These are phyloP conservation scores for Pyrus hybrid DNA, from an alignment of 331 rosid species.

Conservation along the genomic window DNA sequence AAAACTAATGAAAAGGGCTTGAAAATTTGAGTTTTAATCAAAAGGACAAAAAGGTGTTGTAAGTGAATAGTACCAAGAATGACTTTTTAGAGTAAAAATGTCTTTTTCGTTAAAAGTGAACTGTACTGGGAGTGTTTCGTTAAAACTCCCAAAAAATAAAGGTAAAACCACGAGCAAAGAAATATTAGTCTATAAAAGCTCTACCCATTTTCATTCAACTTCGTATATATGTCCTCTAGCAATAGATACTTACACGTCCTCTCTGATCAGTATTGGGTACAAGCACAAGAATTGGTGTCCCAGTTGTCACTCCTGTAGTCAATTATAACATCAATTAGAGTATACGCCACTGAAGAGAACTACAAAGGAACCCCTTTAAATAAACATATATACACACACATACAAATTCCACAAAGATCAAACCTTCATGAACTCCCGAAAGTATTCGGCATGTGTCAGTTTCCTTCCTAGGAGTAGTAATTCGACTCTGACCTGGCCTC, in stretches of 20 bases:
- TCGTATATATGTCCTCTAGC: not conserved
- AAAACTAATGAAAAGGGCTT: no score
- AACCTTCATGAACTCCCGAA: slow-evolving; percentile 93
- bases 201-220: not conserved
- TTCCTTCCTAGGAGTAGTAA: slow-evolving; percentile 99
- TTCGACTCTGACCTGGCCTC: slow-evolving; percentile 99
- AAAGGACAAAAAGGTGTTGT: no score
- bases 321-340: slow-evolving; percentile 9
- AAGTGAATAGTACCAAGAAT: no score
- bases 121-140: no score
- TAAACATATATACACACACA: not conserved
- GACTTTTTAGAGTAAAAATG: no score
- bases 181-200: not conserved
- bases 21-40: no score
- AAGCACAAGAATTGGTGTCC: slow-evolving; percentile 82
- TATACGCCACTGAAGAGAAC: not conserved
- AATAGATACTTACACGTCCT: slow-evolving; percentile 72
- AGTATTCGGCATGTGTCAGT: slow-evolving; percentile 88
- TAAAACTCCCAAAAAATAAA: not conserved
- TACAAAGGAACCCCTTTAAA: not conserved
- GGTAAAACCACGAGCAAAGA: not conserved
- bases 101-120: no score
- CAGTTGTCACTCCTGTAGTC: slow-evolving; percentile 78
- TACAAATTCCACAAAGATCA: not conserved
- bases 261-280: slow-evolving; percentile 98